Conservation (phyloP, 257 asterid species). For the Schizonepeta tenuifolia region DNA sequence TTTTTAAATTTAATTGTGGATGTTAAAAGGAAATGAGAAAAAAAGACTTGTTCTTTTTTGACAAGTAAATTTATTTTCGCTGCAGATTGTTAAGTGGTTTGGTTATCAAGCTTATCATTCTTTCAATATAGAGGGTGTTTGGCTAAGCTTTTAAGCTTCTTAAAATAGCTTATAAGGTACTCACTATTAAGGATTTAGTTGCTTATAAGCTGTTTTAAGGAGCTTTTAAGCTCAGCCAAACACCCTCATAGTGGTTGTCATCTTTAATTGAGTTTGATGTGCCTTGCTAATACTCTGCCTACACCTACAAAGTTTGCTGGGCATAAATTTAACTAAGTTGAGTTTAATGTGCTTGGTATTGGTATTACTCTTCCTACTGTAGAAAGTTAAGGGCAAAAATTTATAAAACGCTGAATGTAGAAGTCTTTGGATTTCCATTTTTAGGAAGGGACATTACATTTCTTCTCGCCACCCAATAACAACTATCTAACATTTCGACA, state of each 20-base stretch:
- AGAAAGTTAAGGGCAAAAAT: neutral
- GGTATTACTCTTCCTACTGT: neutral
- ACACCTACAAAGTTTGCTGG: neutral
- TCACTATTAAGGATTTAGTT: too few relatives aligned
- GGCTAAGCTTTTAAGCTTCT: too few relatives aligned
- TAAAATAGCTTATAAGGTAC: too few relatives aligned
- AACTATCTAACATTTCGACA: neutral
- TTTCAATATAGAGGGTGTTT: too few relatives aligned
- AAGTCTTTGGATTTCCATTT: neutral
- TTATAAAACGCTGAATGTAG: neutral
- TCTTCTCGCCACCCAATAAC: too few relatives aligned
- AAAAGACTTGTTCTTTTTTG: neutral
- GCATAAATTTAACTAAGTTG: neutral
- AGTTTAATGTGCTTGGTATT: neutral
- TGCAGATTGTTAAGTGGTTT: slow-evolving; percentile 2
- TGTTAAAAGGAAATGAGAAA: neutral
- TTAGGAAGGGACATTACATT: neutral
- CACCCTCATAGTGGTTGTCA: neutral
- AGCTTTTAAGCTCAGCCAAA: too few relatives aligned
- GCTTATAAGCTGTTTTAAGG: too few relatives aligned
- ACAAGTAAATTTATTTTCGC: neutral
- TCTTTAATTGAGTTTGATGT: neutral
- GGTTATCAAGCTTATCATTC: neutral
- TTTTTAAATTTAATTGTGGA: neutral
- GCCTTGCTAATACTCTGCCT: neutral